phyloP scores from a whole-genome alignment of 2,329 filamentous ascomycete species.

The Periglandula ipomoeae region DNA sequence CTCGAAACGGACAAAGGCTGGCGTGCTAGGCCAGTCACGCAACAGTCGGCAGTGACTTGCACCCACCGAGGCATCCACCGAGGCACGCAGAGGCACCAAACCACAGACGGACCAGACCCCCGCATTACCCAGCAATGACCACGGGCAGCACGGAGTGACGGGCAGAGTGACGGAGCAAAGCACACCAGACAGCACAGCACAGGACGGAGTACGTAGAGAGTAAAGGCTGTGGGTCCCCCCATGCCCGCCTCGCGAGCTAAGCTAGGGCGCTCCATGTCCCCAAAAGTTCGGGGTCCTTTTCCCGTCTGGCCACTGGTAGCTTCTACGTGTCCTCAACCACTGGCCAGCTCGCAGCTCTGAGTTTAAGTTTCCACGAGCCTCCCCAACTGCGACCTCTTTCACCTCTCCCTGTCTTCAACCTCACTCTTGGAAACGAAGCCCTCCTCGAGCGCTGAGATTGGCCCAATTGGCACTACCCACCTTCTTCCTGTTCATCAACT shows the following conservation, averaged over 20 bases:
- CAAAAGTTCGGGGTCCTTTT: conserved; percentile 1
- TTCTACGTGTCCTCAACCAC: conserved; percentile 16
- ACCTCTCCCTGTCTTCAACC: conserved; percentile 14
- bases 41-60: too few relatives aligned
- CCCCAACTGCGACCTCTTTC: conserved; percentile 13
- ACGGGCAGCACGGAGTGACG: too few relatives aligned
- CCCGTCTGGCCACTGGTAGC: neutral
- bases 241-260: too few relatives aligned
- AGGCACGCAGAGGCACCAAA: too few relatives aligned
- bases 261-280: too few relatives aligned
- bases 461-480: conserved; percentile 9
- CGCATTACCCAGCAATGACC: too few relatives aligned
- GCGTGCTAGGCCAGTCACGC: neutral
- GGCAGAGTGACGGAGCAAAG: too few relatives aligned
- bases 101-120: too few relatives aligned
- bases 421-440: conserved; percentile 17
- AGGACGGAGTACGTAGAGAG: too few relatives aligned
- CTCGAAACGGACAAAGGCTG: neutral
- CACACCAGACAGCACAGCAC: too few relatives aligned
- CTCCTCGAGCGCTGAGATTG: conserved; percentile 20
- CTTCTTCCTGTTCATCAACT: conserved; percentile 1
- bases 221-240: neutral
- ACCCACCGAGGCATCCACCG: too few relatives aligned
- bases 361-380: conserved; percentile 6
- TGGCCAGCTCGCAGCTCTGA: neutral